Conservation (phyloP, 768 basidiomycete genomes). For the Suillus subalutaceus region DNA sequence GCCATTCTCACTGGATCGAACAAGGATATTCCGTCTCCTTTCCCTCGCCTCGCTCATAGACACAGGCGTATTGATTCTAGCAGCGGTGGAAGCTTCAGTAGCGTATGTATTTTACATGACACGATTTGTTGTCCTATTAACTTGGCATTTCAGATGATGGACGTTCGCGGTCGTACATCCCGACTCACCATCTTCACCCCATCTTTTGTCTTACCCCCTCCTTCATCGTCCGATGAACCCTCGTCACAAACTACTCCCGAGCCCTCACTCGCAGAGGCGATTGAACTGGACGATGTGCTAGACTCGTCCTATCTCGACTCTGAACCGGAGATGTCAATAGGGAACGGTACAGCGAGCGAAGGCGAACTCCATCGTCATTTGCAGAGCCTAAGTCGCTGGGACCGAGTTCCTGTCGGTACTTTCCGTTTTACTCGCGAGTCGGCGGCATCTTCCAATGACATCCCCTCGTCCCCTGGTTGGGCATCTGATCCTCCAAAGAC, state of each 20-base stretch:
- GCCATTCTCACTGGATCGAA: conserved; percentile 32
- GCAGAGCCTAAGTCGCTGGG: conserved; percentile 68
- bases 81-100: conserved; percentile 38
- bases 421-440: conserved; percentile 62
- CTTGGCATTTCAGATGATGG: conserved; percentile 25
- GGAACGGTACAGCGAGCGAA: conserved; percentile 37
- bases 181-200: conserved; percentile 37
- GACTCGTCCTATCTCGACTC: conserved; percentile 72
- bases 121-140: conserved; percentile 14
- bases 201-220: conserved; percentile 30
- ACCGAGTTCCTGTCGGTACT: conserved; percentile 69
- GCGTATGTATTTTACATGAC: conserved; percentile 33
- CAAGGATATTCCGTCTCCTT: conserved; percentile 37
- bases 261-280: conserved; percentile 49
- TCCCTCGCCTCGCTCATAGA: conserved; percentile 25
- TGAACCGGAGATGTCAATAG: conserved; percentile 44
- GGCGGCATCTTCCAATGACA: conserved; percentile 26
- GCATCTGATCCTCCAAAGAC: conserved; percentile 28
- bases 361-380: conserved; percentile 40
- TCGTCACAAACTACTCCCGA: conserved; percentile 38
- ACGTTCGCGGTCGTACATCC: conserved; percentile 35
- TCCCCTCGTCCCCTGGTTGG: conserved; percentile 33
- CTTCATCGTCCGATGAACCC: conserved; percentile 41
- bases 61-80: conserved; percentile 29
- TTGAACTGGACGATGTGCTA: conserved; percentile 72